Conservation (phyloP, 83 land plant species). For the Picea mariana region DNA sequence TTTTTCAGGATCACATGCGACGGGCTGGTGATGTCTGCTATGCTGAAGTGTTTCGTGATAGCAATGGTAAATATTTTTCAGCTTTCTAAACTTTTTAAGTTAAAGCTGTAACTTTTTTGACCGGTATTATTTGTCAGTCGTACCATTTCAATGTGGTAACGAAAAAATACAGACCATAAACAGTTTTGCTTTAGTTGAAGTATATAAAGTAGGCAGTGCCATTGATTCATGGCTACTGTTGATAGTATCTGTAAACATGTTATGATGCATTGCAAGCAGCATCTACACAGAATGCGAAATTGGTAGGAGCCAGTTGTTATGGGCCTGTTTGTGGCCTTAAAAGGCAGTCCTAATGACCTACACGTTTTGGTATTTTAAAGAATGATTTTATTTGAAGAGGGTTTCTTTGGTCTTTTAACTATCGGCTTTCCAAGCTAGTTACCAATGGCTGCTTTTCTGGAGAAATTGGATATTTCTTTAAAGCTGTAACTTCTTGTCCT, state of each 20-base stretch:
- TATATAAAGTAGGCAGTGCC: too few species aligned
- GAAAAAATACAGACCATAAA: too few species aligned
- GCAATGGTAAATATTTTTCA: slow-evolving; percentile 34
- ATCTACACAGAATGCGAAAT: neutral
- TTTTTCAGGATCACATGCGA: slow-evolving; percentile 66
- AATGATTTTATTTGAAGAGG: neutral
- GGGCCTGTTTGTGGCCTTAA: neutral
- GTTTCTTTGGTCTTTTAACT: too few species aligned
- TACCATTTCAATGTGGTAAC: too few species aligned
- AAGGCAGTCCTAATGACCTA: too few species aligned
- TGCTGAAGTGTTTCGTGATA: slow-evolving; percentile 68
- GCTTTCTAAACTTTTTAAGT: neutral
- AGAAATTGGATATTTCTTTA: neutral
- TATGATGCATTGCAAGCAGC: too few species aligned
- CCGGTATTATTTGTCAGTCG: too few species aligned
- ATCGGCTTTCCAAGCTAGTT: neutral
- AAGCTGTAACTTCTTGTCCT: neutral
- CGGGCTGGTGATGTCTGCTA: slow-evolving; percentile 73
- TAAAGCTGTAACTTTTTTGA: neutral
- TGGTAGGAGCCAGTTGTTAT: neutral
- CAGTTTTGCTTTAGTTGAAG: too few species aligned
- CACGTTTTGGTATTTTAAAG: neutral
- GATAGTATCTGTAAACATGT: too few species aligned
- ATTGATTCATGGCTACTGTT: too few species aligned
- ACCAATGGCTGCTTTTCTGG: neutral